Conservation (phyloP, 1,284 basidiomycete species). For the Ganoderma boninense region DNA sequence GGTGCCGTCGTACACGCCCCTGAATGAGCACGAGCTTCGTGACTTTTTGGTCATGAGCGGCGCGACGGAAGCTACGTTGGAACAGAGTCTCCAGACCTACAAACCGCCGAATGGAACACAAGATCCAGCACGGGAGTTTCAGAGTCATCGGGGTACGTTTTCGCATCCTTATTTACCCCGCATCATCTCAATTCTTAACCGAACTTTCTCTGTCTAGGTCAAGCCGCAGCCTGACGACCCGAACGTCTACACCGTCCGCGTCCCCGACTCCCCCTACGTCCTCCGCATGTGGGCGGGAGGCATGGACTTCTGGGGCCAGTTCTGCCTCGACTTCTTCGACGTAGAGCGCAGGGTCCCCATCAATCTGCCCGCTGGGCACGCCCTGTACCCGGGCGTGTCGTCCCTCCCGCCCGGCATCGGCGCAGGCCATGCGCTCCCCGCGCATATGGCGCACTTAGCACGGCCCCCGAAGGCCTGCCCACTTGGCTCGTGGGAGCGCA, state of each 20-base stretch:
- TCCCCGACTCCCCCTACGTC: slow-evolving; percentile 9
- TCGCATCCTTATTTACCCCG: too few relatives aligned
- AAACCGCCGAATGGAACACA: neutral
- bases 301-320: slow-evolving; percentile 16
- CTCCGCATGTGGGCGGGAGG: slow-evolving; percentile 20
- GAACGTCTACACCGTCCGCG: slow-evolving; percentile 4
- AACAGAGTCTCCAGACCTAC: neutral
- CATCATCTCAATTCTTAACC: neutral
- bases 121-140: neutral
- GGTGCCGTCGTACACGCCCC: neutral
- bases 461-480: too few relatives aligned
- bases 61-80: neutral
- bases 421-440: neutral
- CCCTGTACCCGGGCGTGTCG: neutral
- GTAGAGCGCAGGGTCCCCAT: slow-evolving; percentile 2
- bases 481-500: slow-evolving; percentile 13
- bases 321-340: slow-evolving; percentile 22
- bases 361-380: slow-evolving; percentile 15
- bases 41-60: neutral
- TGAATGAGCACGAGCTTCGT: neutral
- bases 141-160: slow-evolving; percentile 6
- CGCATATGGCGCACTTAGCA: too few relatives aligned
- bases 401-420: neutral
- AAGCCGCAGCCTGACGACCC: slow-evolving; percentile 8
- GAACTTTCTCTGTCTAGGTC: neutral